Conservation (phyloP, 1,284 basidiomycete genomes). For the Singerocomus inundabilis region DNA sequence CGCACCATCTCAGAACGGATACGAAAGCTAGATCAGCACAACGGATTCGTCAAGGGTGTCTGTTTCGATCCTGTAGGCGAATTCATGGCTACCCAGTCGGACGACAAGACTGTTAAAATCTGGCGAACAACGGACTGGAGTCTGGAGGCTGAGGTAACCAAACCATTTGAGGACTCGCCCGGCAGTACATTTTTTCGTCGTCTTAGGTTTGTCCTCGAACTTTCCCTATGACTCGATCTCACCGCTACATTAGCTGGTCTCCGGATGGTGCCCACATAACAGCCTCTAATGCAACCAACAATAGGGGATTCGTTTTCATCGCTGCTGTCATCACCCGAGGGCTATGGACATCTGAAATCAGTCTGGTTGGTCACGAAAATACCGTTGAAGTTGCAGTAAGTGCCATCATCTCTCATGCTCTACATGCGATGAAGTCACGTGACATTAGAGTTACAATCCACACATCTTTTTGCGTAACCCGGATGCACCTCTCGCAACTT, state of each 20-base stretch:
- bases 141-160: conserved; percentile 78
- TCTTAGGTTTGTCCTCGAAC: conserved; percentile 57
- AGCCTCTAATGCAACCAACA: conserved; percentile 95
- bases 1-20: conserved; percentile 59
- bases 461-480: conserved; percentile 84
- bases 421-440: conserved; percentile 15
- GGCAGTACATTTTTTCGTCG: conserved; percentile 94
- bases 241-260: conserved; percentile 73
- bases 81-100: conserved; percentile 94
- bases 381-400: conserved; percentile 93
- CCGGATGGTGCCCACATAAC: conserved; percentile 98
- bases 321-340: conserved; percentile 91
- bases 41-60: conserved; percentile 98
- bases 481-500: conserved; percentile 59
- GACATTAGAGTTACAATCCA: conserved; percentile 79
- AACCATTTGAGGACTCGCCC: conserved; percentile 92
- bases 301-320: conserved; percentile 94
- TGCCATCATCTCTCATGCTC: conserved; percentile 15
- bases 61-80: conserved; percentile 98
- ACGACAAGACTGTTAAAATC: conserved; percentile 94
- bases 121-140: conserved; percentile 96
- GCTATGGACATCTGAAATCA: conserved; percentile 86
- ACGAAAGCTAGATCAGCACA: conserved; percentile 82
- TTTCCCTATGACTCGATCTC: conserved; percentile 1
- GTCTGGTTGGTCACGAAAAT: conserved; percentile 95